Evolutionary conservation across 1,139 yeast genomes (phyloP).

Genomic region (Ashbya aceris): DNA sequence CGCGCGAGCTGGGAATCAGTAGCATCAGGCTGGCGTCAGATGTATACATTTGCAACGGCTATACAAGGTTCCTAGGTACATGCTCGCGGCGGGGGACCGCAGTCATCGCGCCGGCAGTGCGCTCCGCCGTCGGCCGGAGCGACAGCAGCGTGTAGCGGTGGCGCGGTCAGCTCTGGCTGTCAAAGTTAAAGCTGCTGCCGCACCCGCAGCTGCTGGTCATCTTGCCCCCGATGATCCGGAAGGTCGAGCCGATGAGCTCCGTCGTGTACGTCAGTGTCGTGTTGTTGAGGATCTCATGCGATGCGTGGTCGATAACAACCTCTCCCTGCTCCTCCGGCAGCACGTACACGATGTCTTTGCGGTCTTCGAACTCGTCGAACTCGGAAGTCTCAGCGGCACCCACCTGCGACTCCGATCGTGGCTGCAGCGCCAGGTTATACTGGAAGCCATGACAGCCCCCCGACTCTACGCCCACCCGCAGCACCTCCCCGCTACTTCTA

Average conservation of each 20-base stretch:
- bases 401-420: slow-evolving; percentile 34
- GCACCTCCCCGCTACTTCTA: slow-evolving; percentile 43
- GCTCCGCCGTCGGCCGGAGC: background rate
- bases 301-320: slow-evolving; percentile 69
- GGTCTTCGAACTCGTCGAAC: slow-evolving; percentile 37
- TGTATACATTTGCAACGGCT: background rate
- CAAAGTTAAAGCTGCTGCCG: slow-evolving; percentile 85
- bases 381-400: slow-evolving; percentile 50
- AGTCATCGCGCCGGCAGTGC: background rate
- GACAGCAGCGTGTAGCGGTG: background rate
- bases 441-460: slow-evolving; percentile 99
- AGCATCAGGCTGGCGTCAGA: background rate
- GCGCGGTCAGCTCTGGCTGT: slow-evolving; percentile 3
- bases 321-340: slow-evolving; percentile 24
- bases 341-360: slow-evolving; percentile 17
- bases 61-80: background rate
- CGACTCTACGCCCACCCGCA: slow-evolving; percentile 78
- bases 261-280: slow-evolving; percentile 83
- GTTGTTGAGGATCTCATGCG: slow-evolving; percentile 74
- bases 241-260: slow-evolving; percentile 90
- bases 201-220: slow-evolving; percentile 94
- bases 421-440: slow-evolving; percentile 61
- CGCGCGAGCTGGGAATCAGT: background rate
- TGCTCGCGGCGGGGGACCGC: background rate
- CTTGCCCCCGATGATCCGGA: slow-evolving; percentile 80